phyloP scores from a whole-genome alignment of 352 stramenopile species.

The Pythium scleroteichum region DNA sequence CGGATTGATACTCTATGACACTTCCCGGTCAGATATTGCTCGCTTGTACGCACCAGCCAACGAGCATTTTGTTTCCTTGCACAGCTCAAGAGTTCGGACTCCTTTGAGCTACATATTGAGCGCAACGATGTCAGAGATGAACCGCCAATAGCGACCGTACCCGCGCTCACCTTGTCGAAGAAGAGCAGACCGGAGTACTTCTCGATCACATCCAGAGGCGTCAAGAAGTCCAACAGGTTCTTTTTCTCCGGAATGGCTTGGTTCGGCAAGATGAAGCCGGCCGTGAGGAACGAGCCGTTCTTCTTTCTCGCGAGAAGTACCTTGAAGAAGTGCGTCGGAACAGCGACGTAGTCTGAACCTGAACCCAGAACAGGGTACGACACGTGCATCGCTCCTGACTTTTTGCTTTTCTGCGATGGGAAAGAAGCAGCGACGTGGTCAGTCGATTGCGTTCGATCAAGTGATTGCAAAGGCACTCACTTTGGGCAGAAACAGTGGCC shows the following conservation, averaged over 20 bases:
- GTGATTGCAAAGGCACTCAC: constrained; percentile 24
- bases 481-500: constrained; percentile 92
- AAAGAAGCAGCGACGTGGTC: background rate
- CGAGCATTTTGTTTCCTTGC: constrained; percentile 63
- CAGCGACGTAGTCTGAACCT: constrained; percentile 83
- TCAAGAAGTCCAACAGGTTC: constrained; percentile 83
- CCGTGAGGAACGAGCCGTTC: constrained; percentile 68
- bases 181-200: constrained; percentile 92
- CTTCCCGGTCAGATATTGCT: constrained; percentile 20
- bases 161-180: constrained; percentile 80
- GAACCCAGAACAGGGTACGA: constrained; percentile 83
- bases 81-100: constrained; percentile 56
- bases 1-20: constrained; percentile 9
- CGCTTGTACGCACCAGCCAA: constrained; percentile 53
- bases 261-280: constrained; percentile 95
- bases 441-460: background rate
- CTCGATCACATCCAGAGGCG: constrained; percentile 91
- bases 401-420: constrained; percentile 48
- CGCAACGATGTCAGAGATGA: too few species aligned
- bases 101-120: constrained; percentile 38
- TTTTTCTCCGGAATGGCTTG: constrained; percentile 72
- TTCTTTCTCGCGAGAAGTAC: constrained; percentile 77
- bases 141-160: too few species aligned
- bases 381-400: constrained; percentile 58
- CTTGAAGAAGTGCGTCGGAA: constrained; percentile 98